phyloP scores from a whole-genome alignment of 768 basidiomycete species.

The Chlorophyllum brunneum region DNA sequence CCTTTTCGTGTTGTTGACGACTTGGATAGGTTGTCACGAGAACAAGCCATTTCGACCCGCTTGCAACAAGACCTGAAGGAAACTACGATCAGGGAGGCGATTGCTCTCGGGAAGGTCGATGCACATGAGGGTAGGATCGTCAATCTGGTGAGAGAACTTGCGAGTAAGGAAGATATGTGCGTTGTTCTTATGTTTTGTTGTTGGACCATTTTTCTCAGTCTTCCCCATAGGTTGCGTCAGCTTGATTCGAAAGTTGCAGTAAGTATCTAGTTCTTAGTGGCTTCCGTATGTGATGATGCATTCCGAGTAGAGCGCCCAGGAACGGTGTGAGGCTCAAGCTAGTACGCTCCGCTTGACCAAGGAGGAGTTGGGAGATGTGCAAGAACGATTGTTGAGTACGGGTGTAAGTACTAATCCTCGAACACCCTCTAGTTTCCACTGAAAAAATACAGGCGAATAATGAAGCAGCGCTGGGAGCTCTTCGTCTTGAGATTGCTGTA shows the following conservation, averaged over 20 bases:
- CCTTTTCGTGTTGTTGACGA: background rate
- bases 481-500: conserved; percentile 35
- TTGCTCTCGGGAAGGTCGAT: conserved; percentile 2
- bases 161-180: conserved; percentile 9
- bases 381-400: conserved; percentile 20
- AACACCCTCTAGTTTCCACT: background rate
- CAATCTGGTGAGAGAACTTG: conserved; percentile 1
- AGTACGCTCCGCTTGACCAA: conserved; percentile 50
- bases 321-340: conserved; percentile 56
- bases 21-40: background rate
- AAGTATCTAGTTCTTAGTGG: background rate
- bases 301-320: conserved; percentile 35
- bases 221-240: background rate
- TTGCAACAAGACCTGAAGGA: conserved; percentile 9
- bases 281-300: conserved; percentile 24
- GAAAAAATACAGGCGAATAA: conserved; percentile 17
- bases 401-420: background rate
- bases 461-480: conserved; percentile 28
- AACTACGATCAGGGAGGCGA: background rate
- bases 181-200: background rate
- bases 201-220: background rate
- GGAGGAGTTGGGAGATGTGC: conserved; percentile 50
- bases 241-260: conserved; percentile 5
- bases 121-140: conserved; percentile 3
- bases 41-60: conserved; percentile 2